Conservation (phyloP, 1,284 basidiomycete genomes). For the Trametes pubescens region DNA sequence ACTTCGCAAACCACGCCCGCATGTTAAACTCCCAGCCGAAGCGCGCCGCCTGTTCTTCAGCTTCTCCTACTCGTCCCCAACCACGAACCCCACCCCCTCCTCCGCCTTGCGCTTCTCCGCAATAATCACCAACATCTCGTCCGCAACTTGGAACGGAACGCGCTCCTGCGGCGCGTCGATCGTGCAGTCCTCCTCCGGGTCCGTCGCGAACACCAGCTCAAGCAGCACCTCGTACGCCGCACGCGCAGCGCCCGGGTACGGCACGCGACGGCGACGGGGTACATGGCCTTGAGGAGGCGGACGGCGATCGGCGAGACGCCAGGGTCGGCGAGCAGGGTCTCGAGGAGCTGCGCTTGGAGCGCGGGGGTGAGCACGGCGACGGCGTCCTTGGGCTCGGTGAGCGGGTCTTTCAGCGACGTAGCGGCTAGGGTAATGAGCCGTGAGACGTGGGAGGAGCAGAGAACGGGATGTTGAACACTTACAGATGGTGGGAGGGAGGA, state of each 20-base stretch:
- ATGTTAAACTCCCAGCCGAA: no score
- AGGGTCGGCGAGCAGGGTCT: not conserved
- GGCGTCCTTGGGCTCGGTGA: not conserved
- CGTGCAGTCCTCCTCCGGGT: slow-evolving; percentile 2
- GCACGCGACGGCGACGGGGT: not conserved
- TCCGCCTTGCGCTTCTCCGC: not conserved
- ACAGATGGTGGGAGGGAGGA: no score
- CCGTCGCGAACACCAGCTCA: not conserved
- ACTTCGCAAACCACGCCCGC: no score
- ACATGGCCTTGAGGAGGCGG: slow-evolving; percentile 2
- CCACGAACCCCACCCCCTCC: not conserved
- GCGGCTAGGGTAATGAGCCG: not conserved
- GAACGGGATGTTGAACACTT: no score
- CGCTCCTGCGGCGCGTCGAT: not conserved
- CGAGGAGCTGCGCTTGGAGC: not conserved
- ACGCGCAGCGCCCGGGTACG: not conserved
- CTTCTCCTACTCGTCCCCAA: not conserved
- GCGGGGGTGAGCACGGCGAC: not conserved
- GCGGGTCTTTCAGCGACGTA: not conserved
- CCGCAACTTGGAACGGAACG: slow-evolving; percentile 1
- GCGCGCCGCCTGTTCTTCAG: not conserved
- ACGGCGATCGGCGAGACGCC: not conserved
- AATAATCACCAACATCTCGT: not conserved
- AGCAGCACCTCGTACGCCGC: slow-evolving; percentile 4
- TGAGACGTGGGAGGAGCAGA: no score